Conservation (phyloP, 768 basidiomycete genomes). For the Termitomyces sp. region DNA sequence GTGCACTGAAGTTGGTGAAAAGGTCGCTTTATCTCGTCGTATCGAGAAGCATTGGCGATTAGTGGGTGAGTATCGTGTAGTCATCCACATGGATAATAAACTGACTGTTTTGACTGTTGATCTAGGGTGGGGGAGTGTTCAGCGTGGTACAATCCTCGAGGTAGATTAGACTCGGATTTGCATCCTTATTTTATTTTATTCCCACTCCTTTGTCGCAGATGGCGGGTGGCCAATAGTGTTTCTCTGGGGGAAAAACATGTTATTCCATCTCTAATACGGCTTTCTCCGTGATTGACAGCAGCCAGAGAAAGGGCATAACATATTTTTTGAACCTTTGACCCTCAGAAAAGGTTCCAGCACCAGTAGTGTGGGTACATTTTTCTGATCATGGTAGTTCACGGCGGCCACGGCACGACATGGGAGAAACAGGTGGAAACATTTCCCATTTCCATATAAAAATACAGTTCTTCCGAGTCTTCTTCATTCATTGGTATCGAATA, state of each 20-base stretch:
- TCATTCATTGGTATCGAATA: neutral
- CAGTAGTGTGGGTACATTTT: neutral
- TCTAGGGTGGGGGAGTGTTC: conserved; percentile 70
- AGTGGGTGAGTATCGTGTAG: conserved; percentile 58
- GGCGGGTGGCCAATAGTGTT: too few species aligned
- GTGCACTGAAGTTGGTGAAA: conserved; percentile 95
- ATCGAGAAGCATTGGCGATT: conserved; percentile 99
- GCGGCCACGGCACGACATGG: neutral
- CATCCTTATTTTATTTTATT: neutral
- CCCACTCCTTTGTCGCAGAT: neutral
- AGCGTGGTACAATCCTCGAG: conserved; percentile 78
- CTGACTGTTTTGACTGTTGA: neutral
- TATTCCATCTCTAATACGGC: too few species aligned
- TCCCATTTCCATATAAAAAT: neutral
- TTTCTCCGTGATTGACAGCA: too few species aligned
- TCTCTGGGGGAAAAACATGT: too few species aligned
- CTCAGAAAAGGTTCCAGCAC: too few species aligned
- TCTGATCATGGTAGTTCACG: neutral
- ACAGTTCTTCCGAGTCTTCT: neutral
- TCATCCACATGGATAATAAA: neutral
- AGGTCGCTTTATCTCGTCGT: conserved; percentile 89
- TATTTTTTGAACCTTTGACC: too few species aligned
- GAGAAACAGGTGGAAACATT: neutral
- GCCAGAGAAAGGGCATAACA: too few species aligned
- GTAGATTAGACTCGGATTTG: conserved; percentile 44